A percentile compares a stretch with the other conserved stretches of the same genome.
phyloP scores from a whole-genome alignment of 495 filamentous ascomycete species.

The Aspergillus coremiiformis region DNA sequence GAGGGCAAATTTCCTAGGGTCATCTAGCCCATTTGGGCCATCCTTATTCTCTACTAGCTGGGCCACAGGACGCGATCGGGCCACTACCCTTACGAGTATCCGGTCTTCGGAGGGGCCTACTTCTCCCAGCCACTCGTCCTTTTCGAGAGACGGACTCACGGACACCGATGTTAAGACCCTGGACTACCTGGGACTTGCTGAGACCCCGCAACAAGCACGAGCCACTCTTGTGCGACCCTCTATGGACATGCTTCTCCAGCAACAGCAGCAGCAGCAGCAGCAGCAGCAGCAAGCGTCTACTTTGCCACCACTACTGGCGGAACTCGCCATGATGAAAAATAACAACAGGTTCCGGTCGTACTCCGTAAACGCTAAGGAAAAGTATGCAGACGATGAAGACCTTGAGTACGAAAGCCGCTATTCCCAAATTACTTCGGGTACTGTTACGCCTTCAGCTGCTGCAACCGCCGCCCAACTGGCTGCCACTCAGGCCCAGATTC shows the following conservation, averaged over 20 bases:
- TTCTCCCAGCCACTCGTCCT: slow-evolving; percentile 83
- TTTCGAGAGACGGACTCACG: slow-evolving; percentile 76
- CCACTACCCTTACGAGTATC: slow-evolving; percentile 81
- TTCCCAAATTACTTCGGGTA: slow-evolving; percentile 55
- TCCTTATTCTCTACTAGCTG: slow-evolving; percentile 86
- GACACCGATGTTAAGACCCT: slow-evolving; percentile 90
- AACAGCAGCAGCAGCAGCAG: slow-evolving; percentile 51
- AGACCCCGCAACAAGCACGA: slow-evolving; percentile 78
- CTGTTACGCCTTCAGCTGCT: slow-evolving; percentile 63
- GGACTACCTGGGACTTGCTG: slow-evolving; percentile 91
- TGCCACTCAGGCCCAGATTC: slow-evolving; percentile 83
- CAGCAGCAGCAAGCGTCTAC: slow-evolving; percentile 48
- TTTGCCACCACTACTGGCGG: slow-evolving; percentile 67
- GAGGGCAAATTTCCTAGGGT: slow-evolving; percentile 55
- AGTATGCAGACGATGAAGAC: slow-evolving; percentile 90
- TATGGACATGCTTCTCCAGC: slow-evolving; percentile 38
- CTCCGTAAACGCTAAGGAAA: slow-evolving; percentile 97
- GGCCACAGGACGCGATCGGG: slow-evolving; percentile 65
- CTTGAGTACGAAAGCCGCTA: slow-evolving; percentile 61
- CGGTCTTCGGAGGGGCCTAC: slow-evolving; percentile 79
- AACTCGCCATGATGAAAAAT: slow-evolving; percentile 67
- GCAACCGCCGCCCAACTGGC: slow-evolving; percentile 61
- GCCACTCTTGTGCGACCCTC: slow-evolving; percentile 57
- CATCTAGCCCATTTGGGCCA: slow-evolving; percentile 72
- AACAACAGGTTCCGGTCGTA: slow-evolving; percentile 90